Base-by-base conservation (phyloP, 2,329 filamentous ascomycete genomes). In the Aureobasidium sp. region DNA sequence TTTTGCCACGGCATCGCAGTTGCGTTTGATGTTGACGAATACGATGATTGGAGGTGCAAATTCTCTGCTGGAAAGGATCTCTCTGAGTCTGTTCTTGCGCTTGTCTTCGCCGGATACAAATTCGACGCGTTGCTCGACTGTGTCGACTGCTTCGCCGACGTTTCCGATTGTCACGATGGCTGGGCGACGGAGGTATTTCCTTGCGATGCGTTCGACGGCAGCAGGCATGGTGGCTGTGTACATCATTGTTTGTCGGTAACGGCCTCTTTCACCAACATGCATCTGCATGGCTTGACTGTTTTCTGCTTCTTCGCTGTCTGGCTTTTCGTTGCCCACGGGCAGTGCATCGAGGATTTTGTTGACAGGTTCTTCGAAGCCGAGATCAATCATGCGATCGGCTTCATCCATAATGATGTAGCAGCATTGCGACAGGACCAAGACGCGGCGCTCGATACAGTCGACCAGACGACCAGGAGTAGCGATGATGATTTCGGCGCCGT, bases 321-420 rank as follows among this genome's bases (percentile, higher is more conserved):
- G 94, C 75, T 97, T 99, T 75, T 96, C 90, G 75, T 99, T 97
- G 55, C 83, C 82, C 8, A 96, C 90, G 0, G 94, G 94, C 1
- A 99, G 83, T 1, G 94, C 93, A 68, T 96, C 92, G 50, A 99
- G 86, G 69, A 99, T 99, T 76, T 95, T 96, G 77, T 97, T 97
- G 63, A 99, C 90, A 0, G 92, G 90, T 70, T 97, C 94, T 76
- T 99, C 94, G 73, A 99, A 99, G 50, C 94, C 94, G 65, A 97
- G 85, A 73, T 99, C 94, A 66, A 99, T 96, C 94, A 99, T 99
- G 61, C 93, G 89, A 77, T 99, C 94, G 41, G 94, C 94, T 82
- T 99, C 94, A 74, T 99, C 94, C 93, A 99, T 97, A 76, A 99
- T 96, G 62, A 97, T 85, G 77, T 97, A 97, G 78, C 92, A 96